phyloP scores from a whole-genome alignment of 2,329 filamentous ascomycete species.

The Neofusicoccum sp. region DNA sequence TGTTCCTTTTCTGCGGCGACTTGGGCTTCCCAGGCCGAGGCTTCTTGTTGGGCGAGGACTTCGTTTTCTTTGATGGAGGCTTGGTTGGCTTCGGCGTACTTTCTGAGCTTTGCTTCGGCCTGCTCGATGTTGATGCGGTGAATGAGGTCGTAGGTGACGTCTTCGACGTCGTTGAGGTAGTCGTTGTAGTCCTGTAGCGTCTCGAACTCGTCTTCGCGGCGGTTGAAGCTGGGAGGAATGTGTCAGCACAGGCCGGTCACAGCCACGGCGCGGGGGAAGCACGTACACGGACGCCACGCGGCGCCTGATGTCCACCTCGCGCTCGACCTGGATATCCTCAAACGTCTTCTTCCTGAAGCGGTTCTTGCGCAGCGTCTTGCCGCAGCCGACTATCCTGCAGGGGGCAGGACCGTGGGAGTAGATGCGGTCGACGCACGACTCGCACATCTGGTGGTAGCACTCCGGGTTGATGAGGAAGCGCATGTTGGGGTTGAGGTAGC shows the following conservation, averaged over 20 bases:
- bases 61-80: slow-evolving; percentile 56
- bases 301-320: slow-evolving; percentile 88
- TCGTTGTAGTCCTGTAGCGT: slow-evolving; percentile 83
- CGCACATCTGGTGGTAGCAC: slow-evolving; percentile 99
- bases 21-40: slow-evolving; percentile 47
- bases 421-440: slow-evolving; percentile 90
- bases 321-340: slow-evolving; percentile 81
- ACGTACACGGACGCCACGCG: slow-evolving; percentile 66
- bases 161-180: slow-evolving; percentile 91
- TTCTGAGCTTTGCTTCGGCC: slow-evolving; percentile 60
- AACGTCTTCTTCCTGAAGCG: slow-evolving; percentile 90
- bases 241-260: slow-evolving; percentile 20
- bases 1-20: slow-evolving; percentile 67
- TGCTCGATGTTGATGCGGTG: slow-evolving; percentile 68
- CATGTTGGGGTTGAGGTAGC: slow-evolving; percentile 93
- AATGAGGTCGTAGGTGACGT: slow-evolving; percentile 86
- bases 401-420: slow-evolving; percentile 90
- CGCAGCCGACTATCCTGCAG: slow-evolving; percentile 88
- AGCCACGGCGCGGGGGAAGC: neutral
- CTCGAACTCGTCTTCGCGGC: slow-evolving; percentile 88
- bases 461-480: slow-evolving; percentile 95
- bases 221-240: slow-evolving; percentile 70
- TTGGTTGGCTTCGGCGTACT: slow-evolving; percentile 75
- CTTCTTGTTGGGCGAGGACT: slow-evolving; percentile 51
- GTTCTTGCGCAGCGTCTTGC: slow-evolving; percentile 80